Conservation (phyloP, 2,329 filamentous ascomycete genomes). For the Helicocarpus griseus region DNA sequence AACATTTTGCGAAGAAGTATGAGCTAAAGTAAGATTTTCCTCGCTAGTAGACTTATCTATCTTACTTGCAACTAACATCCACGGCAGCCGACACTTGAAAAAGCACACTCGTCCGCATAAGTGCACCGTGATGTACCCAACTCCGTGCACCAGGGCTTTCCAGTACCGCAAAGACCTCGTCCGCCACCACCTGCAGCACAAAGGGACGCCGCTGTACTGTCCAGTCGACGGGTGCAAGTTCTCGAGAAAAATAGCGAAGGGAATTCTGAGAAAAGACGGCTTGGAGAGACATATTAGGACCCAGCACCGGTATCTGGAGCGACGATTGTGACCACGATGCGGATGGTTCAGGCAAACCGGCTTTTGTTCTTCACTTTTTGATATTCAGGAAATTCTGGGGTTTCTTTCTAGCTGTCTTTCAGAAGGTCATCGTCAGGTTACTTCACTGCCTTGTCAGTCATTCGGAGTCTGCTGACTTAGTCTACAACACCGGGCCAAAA, state of each 20-base stretch:
- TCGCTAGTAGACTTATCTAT: background rate
- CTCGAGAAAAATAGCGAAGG: background rate
- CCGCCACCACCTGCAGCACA: too few species aligned
- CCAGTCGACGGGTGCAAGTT: background rate
- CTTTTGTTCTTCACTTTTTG: too few species aligned
- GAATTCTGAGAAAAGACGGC: background rate
- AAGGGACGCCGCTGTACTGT: background rate
- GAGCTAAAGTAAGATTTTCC: background rate
- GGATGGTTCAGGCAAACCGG: too few species aligned
- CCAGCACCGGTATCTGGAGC: background rate
- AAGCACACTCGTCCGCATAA: background rate
- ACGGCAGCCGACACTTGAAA: background rate
- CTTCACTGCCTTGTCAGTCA: too few species aligned
- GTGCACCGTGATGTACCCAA: background rate
- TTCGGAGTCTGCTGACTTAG: too few species aligned
- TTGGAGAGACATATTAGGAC: background rate
- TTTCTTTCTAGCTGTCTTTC: too few species aligned
- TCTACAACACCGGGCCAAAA: too few species aligned
- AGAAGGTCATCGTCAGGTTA: too few species aligned
- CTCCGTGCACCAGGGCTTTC: background rate
- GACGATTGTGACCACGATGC: background rate
- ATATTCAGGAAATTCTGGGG: too few species aligned
- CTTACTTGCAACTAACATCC: background rate
- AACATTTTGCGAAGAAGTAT: background rate
- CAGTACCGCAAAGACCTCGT: background rate